phyloP scores from a whole-genome alignment of 192 early-diverging fungal species.

The Podila horticola region DNA sequence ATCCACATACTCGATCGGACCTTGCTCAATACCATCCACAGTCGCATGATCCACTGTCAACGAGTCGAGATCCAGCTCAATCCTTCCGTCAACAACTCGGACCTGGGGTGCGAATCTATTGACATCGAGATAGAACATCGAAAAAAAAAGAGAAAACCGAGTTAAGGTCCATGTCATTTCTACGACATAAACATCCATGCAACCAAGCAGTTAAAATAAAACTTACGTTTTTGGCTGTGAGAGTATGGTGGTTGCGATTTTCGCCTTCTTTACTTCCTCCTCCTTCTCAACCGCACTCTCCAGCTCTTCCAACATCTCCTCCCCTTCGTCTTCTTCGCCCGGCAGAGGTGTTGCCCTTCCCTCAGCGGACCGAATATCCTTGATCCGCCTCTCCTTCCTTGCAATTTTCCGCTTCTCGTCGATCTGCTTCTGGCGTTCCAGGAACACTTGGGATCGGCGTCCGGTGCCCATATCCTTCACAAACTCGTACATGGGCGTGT shows the following conservation, averaged over 20 bases:
- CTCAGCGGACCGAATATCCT: slow-evolving; percentile 7
- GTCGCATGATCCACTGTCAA: slow-evolving; percentile 41
- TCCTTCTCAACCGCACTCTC: background rate
- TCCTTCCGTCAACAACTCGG: slow-evolving; percentile 40
- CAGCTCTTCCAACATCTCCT: slow-evolving; percentile 4
- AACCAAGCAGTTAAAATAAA: background rate
- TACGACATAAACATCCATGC: background rate
- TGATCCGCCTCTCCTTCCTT: slow-evolving; percentile 14
- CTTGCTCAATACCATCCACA: slow-evolving; percentile 30
- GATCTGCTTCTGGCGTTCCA: slow-evolving; percentile 25
- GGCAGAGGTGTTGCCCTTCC: slow-evolving; percentile 11
- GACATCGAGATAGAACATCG: background rate
- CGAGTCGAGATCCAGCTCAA: slow-evolving; percentile 45
- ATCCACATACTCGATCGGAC: slow-evolving; percentile 48
- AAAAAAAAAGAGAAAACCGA: background rate
- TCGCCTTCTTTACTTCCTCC: slow-evolving; percentile 6
- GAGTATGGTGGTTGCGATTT: background rate
- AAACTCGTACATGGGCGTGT: slow-evolving; percentile 49
- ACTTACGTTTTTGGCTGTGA: slow-evolving; percentile 33
- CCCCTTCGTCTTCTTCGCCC: slow-evolving; percentile 3
- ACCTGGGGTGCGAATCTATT: slow-evolving; percentile 48
- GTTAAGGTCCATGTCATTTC: background rate
- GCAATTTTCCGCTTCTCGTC: slow-evolving; percentile 17
- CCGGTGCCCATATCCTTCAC: slow-evolving; percentile 38
- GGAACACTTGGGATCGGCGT: slow-evolving; percentile 18